phyloP scores from a whole-genome alignment of 2,329 filamentous ascomycete genomes.

The Hypoxylon sp. region DNA sequence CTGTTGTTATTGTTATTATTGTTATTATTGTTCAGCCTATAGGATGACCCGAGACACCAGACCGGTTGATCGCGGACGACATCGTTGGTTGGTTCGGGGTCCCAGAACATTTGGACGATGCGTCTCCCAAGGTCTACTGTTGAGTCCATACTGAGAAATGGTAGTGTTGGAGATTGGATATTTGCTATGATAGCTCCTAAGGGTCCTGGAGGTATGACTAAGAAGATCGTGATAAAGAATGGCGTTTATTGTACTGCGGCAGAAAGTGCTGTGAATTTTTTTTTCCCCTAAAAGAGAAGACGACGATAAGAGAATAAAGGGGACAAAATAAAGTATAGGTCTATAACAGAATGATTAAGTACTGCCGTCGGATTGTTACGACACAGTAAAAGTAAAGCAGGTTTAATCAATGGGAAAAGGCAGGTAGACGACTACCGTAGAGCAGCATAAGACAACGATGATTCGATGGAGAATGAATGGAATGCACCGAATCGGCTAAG shows the following conservation, averaged over 20 bases:
- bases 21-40: slow-evolving; percentile 57
- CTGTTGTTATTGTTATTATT: slow-evolving; percentile 44
- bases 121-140: slow-evolving; percentile 83
- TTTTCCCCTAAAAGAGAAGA: not conserved
- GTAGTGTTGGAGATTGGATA: not conserved
- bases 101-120: slow-evolving; percentile 92
- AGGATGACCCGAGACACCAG: slow-evolving; percentile 81
- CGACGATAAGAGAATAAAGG: slow-evolving; percentile 20
- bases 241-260: slow-evolving; percentile 7
- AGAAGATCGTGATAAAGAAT: slow-evolving; percentile 10
- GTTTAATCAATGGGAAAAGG: slow-evolving; percentile 5
- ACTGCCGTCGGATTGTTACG: slow-evolving; percentile 1
- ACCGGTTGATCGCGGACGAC: slow-evolving; percentile 76
- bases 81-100: slow-evolving; percentile 89
- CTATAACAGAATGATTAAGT: slow-evolving; percentile 12
- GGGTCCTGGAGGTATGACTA: slow-evolving; percentile 11
- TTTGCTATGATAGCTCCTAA: slow-evolving; percentile 8
- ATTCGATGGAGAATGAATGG: slow-evolving; percentile 8
- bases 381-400: slow-evolving; percentile 5
- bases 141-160: slow-evolving; percentile 50
- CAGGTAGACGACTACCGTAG: slow-evolving; percentile 5
- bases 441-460: slow-evolving; percentile 15
- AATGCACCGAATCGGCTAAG: slow-evolving; percentile 9
- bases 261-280: slow-evolving; percentile 11
- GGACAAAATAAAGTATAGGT: slow-evolving; percentile 12